Conservation (phyloP, 2,329 filamentous ascomycete genomes). For the Aspergillus tubingensis region DNA sequence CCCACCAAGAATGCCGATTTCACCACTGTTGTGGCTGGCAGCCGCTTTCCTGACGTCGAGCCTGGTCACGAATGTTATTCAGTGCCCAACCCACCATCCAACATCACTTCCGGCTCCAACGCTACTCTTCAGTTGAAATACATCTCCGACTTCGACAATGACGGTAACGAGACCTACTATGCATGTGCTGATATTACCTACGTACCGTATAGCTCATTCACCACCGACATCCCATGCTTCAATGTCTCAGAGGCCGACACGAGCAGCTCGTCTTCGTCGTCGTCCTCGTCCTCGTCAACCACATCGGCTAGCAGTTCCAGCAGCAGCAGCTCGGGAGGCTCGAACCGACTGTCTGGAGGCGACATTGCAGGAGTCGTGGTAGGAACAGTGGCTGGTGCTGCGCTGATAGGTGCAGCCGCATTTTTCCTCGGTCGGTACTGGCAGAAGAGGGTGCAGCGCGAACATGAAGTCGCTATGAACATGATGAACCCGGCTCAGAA, state of each 20-base stretch:
- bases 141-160: conserved; percentile 43
- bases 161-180: conserved; percentile 49
- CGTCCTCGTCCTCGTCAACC: conserved; percentile 16
- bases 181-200: conserved; percentile 53
- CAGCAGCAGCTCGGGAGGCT: conserved; percentile 11
- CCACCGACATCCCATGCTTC: conserved; percentile 48
- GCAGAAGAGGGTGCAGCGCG: conserved; percentile 2
- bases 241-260: conserved; percentile 46
- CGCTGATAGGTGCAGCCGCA: conserved; percentile 17
- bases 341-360: conserved; percentile 39
- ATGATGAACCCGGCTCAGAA: conserved; percentile 8
- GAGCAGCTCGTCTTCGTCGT: conserved; percentile 9
- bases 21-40: conserved; percentile 34
- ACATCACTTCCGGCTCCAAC: conserved; percentile 42
- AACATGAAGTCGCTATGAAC: conserved; percentile 2
- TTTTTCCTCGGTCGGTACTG: conserved; percentile 19
- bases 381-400: conserved; percentile 28
- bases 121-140: conserved; percentile 52
- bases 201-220: conserved; percentile 44
- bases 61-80: conserved; percentile 51
- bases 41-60: conserved; percentile 40
- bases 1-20: conserved; percentile 46
- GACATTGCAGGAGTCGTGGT: conserved; percentile 48
- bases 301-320: conserved; percentile 25
- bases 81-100: conserved; percentile 37